Percentiles rank a stretch among this genome's conserved stretches.
Evolutionary conservation across 2,329 filamentous ascomycete species (phyloP).

Genomic region (Trichothecium roseum): DNA sequence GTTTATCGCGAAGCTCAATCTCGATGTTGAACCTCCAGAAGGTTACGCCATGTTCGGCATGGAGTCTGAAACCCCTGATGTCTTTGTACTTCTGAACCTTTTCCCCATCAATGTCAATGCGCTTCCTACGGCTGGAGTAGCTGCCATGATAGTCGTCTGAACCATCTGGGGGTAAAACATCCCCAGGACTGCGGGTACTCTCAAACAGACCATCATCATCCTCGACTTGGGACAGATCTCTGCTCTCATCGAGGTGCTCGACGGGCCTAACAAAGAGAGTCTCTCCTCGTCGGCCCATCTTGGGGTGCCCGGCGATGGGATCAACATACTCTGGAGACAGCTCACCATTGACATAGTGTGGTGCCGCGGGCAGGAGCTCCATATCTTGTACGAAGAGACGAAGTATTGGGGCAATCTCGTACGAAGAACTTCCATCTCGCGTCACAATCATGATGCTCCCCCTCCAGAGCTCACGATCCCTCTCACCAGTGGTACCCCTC

Average conservation of each 20-base stretch:
- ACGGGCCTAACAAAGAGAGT: slow-evolving; percentile 83
- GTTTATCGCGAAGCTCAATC: slow-evolving; percentile 66
- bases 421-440: slow-evolving; percentile 70
- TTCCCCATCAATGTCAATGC: slow-evolving; percentile 61
- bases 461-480: slow-evolving; percentile 75
- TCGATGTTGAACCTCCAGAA: slow-evolving; percentile 98
- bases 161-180: slow-evolving; percentile 30
- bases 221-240: slow-evolving; percentile 70
- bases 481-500: neutral
- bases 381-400: slow-evolving; percentile 81
- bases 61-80: slow-evolving; percentile 70
- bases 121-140: slow-evolving; percentile 42
- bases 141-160: slow-evolving; percentile 39
- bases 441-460: slow-evolving; percentile 96
- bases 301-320: slow-evolving; percentile 77
- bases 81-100: slow-evolving; percentile 73
- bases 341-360: slow-evolving; percentile 52
- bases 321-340: slow-evolving; percentile 78
- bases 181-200: slow-evolving; percentile 43
- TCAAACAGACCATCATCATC: slow-evolving; percentile 79
- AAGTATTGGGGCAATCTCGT: slow-evolving; percentile 67
- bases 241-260: slow-evolving; percentile 69
- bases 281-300: slow-evolving; percentile 73
- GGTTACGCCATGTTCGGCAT: slow-evolving; percentile 76
- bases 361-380: slow-evolving; percentile 70